phyloP scores from a whole-genome alignment of 495 filamentous ascomycete species.

The Xylaria flabelliformis region DNA sequence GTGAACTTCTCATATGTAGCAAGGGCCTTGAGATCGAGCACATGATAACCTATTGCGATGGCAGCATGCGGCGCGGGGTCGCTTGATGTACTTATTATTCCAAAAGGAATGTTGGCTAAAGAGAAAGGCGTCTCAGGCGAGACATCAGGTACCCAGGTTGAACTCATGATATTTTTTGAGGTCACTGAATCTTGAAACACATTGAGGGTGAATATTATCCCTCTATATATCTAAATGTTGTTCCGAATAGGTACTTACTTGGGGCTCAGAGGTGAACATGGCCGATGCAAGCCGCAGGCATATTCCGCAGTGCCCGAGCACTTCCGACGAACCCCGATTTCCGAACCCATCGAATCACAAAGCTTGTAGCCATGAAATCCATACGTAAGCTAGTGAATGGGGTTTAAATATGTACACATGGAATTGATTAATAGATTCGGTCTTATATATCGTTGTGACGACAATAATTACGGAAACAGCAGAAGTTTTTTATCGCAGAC shows the following conservation, averaged over 20 bases:
- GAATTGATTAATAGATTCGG: too few relatives aligned
- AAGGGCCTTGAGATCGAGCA: slow-evolving; percentile 77
- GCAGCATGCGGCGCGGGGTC: slow-evolving; percentile 67
- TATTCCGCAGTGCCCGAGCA: slow-evolving; percentile 1
- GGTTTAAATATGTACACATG: too few relatives aligned
- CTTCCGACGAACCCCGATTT: background rate
- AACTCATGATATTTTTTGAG: slow-evolving; percentile 30
- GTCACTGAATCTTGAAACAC: background rate
- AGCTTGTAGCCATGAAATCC: too few relatives aligned
- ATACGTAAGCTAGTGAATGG: too few relatives aligned
- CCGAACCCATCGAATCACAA: background rate
- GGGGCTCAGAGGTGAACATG: background rate
- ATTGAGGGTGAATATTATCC: background rate
- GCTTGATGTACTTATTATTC: slow-evolving; percentile 72
- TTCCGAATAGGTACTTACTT: background rate
- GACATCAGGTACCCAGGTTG: slow-evolving; percentile 49
- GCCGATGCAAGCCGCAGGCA: slow-evolving; percentile 19
- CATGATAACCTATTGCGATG: slow-evolving; percentile 79
- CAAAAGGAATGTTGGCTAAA: slow-evolving; percentile 89
- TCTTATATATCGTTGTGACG: too few relatives aligned
- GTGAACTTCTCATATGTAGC: slow-evolving; percentile 62
- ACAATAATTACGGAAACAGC: too few relatives aligned
- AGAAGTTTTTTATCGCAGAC: too few relatives aligned
- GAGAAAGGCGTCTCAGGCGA: slow-evolving; percentile 66
- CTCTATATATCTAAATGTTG: background rate